phyloP scores from a whole-genome alignment of 2,329 filamentous ascomycete genomes.

The Keithomyces neogunnii region DNA sequence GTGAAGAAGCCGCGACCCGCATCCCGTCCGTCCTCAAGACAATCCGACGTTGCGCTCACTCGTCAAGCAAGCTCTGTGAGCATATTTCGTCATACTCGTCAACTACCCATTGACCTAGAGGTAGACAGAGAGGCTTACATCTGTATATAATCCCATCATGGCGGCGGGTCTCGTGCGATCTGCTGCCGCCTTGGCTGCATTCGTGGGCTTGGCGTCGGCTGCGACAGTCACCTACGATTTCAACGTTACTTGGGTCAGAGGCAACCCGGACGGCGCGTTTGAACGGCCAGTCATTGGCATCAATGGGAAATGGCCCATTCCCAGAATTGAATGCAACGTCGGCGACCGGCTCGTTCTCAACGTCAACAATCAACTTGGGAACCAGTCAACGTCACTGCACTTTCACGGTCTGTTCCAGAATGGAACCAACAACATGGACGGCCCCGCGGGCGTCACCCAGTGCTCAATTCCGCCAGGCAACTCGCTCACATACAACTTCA shows the following conservation, averaged over 20 bases:
- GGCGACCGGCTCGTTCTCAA: conserved; percentile 55
- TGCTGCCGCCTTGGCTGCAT: conserved; percentile 10
- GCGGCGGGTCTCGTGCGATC: conserved; percentile 12
- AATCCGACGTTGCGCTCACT: not conserved
- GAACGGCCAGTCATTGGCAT: conserved; percentile 65
- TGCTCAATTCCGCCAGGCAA: conserved; percentile 56
- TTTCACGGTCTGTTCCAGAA: conserved; percentile 68
- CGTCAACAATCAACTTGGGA: conserved; percentile 49
- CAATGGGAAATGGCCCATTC: conserved; percentile 69
- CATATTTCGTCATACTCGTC: not conserved
- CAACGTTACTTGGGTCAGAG: conserved; percentile 61
- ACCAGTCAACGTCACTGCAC: conserved; percentile 55
- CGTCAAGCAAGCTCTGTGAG: not conserved
- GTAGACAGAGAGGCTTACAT: too few species aligned
- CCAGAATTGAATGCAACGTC: conserved; percentile 51
- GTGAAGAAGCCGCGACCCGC: not conserved
- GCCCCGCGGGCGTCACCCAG: conserved; percentile 56
- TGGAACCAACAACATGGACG: conserved; percentile 63
- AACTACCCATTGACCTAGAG: not conserved
- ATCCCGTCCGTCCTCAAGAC: not conserved
- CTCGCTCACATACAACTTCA: conserved; percentile 64
- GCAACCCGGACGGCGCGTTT: conserved; percentile 61
- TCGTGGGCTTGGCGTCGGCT: conserved; percentile 14
- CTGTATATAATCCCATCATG: not conserved
- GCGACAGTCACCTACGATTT: conserved; percentile 54